phyloP scores from a whole-genome alignment of 2,329 filamentous ascomycete species.

The Gaeumannomyces tritici region DNA sequence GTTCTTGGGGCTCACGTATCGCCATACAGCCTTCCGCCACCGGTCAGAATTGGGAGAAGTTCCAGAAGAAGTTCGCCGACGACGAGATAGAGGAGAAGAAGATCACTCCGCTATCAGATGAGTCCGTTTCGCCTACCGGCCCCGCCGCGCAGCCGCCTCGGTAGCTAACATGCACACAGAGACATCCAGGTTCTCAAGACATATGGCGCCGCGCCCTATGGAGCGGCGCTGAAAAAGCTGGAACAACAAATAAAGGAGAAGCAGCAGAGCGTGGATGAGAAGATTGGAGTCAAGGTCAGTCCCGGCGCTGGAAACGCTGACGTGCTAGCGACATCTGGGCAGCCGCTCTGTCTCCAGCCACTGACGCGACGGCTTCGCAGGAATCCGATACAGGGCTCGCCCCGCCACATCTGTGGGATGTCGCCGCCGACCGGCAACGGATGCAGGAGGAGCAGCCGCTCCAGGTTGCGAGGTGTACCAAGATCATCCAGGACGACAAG shows the following conservation, averaged over 20 bases:
- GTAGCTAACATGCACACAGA: slow-evolving; percentile 38
- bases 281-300: slow-evolving; percentile 76
- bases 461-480: slow-evolving; percentile 95
- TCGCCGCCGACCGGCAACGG: slow-evolving; percentile 92
- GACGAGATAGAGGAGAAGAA: slow-evolving; percentile 99
- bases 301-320: background rate
- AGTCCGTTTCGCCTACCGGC: slow-evolving; percentile 50
- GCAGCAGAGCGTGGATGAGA: slow-evolving; percentile 96
- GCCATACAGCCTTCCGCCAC: slow-evolving; percentile 79
- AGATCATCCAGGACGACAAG: slow-evolving; percentile 96
- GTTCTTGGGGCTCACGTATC: slow-evolving; percentile 10
- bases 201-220: slow-evolving; percentile 94
- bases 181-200: slow-evolving; percentile 99
- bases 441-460: slow-evolving; percentile 98
- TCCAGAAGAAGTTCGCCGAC: slow-evolving; percentile 92
- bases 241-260: slow-evolving; percentile 99
- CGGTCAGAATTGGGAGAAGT: slow-evolving; percentile 96
- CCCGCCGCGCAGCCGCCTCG: slow-evolving; percentile 1
- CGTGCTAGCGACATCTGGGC: background rate
- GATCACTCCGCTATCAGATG: slow-evolving; percentile 92
- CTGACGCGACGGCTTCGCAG: slow-evolving; percentile 33
- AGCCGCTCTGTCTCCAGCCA: no score
- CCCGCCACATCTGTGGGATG: slow-evolving; percentile 97
- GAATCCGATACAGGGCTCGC: slow-evolving; percentile 98
- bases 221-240: slow-evolving; percentile 86